Conservation (phyloP, 768 basidiomycete species). For the Tylopilus subfusipes region DNA sequence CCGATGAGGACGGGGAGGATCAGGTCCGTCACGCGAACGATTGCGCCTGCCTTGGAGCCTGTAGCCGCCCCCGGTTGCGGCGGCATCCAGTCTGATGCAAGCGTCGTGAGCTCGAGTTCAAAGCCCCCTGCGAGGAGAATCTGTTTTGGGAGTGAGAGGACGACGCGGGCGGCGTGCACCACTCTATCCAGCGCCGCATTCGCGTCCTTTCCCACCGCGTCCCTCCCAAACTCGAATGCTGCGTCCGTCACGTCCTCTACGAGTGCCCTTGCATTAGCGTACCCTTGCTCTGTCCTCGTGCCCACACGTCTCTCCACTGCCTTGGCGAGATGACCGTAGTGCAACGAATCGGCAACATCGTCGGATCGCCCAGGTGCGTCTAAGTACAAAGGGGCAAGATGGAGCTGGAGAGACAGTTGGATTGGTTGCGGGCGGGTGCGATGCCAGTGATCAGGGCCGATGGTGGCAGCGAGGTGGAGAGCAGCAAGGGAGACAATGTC, state of each 20-base stretch:
- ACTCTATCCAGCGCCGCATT: not conserved
- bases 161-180: slow-evolving; percentile 37
- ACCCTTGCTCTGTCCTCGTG: slow-evolving; percentile 14
- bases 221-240: slow-evolving; percentile 35
- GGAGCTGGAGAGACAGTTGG: slow-evolving; percentile 43
- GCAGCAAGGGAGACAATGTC: slow-evolving; percentile 47
- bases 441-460: slow-evolving; percentile 54
- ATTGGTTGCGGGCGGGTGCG: slow-evolving; percentile 48
- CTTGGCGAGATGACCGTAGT: slow-evolving; percentile 64
- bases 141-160: slow-evolving; percentile 44
- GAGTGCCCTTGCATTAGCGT: slow-evolving; percentile 31
- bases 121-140: slow-evolving; percentile 49
- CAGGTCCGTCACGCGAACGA: slow-evolving; percentile 45
- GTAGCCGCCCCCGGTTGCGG: not conserved
- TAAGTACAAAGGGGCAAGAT: slow-evolving; percentile 42
- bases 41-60: slow-evolving; percentile 11
- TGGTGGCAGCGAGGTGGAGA: slow-evolving; percentile 38
- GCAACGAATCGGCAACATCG: slow-evolving; percentile 52
- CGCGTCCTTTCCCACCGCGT: not conserved
- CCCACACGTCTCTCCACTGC: slow-evolving; percentile 33
- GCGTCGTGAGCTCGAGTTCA: slow-evolving; percentile 36
- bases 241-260: slow-evolving; percentile 35
- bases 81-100: not conserved
- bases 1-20: slow-evolving; percentile 59
- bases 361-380: slow-evolving; percentile 44